Evolutionary conservation across 2,329 filamentous ascomycete species (phyloP).

Genomic region (Penicillium frequentans): DNA sequence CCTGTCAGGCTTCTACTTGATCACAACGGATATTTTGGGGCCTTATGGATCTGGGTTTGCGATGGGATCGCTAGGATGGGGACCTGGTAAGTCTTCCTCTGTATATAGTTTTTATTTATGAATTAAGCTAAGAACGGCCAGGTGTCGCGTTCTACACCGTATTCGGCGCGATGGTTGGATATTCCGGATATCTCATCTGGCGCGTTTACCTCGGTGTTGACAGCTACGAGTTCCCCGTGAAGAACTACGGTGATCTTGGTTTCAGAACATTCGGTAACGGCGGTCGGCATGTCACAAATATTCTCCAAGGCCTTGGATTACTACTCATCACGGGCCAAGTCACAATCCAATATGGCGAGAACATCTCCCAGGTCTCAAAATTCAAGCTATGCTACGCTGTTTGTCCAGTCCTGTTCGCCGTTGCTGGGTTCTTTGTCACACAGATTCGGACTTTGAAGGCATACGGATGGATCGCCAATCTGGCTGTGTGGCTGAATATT

Average conservation of each 20-base stretch:
- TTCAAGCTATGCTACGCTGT: constrained; percentile 54
- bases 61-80: constrained; percentile 20
- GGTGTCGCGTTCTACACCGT: constrained; percentile 27
- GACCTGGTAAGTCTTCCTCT: constrained; percentile 10
- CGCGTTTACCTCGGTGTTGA: constrained; percentile 43
- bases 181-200: constrained; percentile 42
- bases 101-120: neutral
- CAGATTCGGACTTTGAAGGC: constrained; percentile 58
- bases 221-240: constrained; percentile 41
- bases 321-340: constrained; percentile 55
- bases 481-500: constrained; percentile 58
- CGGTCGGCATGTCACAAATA: constrained; percentile 39
- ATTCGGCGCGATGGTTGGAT: constrained; percentile 27
- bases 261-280: constrained; percentile 40
- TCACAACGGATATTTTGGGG: constrained; percentile 43
- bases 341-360: constrained; percentile 55
- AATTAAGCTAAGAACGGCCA: neutral
- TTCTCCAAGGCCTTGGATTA: constrained; percentile 43
- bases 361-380: constrained; percentile 54
- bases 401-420: constrained; percentile 53
- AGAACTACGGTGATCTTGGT: constrained; percentile 43
- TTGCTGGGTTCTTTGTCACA: constrained; percentile 54
- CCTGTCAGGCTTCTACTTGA: constrained; percentile 31
- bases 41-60: constrained; percentile 25
- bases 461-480: constrained; percentile 57